These are phyloP conservation scores for Ascochyta rabiei DNA, from an alignment of 2,329 filamentous ascomycete species.

Conservation along the genomic window DNA sequence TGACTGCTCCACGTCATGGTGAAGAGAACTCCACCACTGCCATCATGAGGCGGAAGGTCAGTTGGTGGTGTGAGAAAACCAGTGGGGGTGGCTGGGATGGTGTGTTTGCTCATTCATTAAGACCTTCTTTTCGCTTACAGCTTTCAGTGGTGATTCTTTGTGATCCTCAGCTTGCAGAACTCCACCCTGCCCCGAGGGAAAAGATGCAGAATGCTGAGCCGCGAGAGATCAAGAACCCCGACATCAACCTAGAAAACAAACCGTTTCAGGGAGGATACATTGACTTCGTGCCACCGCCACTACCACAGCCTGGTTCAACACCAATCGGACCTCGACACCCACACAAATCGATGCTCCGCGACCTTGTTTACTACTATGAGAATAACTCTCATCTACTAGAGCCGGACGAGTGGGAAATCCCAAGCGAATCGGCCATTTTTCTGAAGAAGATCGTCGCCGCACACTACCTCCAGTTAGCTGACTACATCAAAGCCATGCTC, in stretches of 20 bases:
- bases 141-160: conserved; percentile 38
- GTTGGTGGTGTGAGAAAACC: conserved; percentile 37
- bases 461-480: conserved; percentile 41
- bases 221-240: conserved; percentile 5
- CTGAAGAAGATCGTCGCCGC: conserved; percentile 45
- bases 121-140: not conserved
- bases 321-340: conserved; percentile 22
- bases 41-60: conserved; percentile 39
- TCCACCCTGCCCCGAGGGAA: conserved; percentile 22
- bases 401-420: conserved; percentile 27
- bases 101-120: conserved; percentile 1
- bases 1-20: conserved; percentile 33
- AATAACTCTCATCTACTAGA: conserved; percentile 28
- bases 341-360: conserved; percentile 35
- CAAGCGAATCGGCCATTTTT: conserved; percentile 33
- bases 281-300: conserved; percentile 33
- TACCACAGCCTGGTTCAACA: not conserved
- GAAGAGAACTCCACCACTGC: conserved; percentile 34
- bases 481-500: conserved; percentile 45
- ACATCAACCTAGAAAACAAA: conserved; percentile 17
- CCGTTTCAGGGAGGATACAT: conserved; percentile 42
- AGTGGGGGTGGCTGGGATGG: conserved; percentile 40
- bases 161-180: conserved; percentile 35
- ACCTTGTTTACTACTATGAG: conserved; percentile 37
- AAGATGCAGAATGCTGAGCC: conserved; percentile 6